Base-by-base conservation (phyloP, 208 protist species). In the Kentomonas sorsogonicus region DNA sequence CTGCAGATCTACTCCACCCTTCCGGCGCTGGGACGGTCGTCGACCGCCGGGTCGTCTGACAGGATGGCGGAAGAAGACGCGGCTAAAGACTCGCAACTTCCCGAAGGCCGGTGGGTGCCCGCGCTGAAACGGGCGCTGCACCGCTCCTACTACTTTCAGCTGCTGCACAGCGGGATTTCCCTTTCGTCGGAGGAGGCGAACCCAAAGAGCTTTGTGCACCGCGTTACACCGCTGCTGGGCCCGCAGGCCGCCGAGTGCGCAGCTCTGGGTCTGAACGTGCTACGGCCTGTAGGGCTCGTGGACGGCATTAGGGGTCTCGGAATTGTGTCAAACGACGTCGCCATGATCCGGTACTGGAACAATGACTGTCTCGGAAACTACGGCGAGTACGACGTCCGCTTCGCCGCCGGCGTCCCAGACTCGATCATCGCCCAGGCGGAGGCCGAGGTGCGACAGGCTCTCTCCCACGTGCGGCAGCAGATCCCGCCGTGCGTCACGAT, bases 321-420 rank as follows among this genome's bases (percentile, higher is more conserved):
- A 0, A 62, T 94, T 16, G 73, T 74, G n/a, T 79, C 72, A 30
- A 91, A 91, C 63, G 87, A 94, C 46, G 87, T 94, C 1, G 76
- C 84, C 16, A 86, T 88, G 62, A 63, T 94, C 20, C 78, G 82
- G 13, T 89, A 91, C 69, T 94, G 87, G 84, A 94, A 94, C 70
- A 94, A 94, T 57, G 81, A 94, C 40, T 84, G 66, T 25, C 56
- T 94, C 10, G 87, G 87, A 34, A 94, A 94, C 70, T 90, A 78
- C 60, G 87, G 87, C 30, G 74, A 82, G 7, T 94, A 81, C 56
- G 83, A 94, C 53, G 62, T 94, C 23, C 83, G 87, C 22, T 94
- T 94, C 60, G 63, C 60, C 1, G 69, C 68, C 27, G 87, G 87
- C 0, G 72, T 74, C 3, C 87, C 87, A 13, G 29, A 38, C 0